phyloP scores from a whole-genome alignment of 2,329 filamentous ascomycete species.

The Stagonosporopsis vannaccii region DNA sequence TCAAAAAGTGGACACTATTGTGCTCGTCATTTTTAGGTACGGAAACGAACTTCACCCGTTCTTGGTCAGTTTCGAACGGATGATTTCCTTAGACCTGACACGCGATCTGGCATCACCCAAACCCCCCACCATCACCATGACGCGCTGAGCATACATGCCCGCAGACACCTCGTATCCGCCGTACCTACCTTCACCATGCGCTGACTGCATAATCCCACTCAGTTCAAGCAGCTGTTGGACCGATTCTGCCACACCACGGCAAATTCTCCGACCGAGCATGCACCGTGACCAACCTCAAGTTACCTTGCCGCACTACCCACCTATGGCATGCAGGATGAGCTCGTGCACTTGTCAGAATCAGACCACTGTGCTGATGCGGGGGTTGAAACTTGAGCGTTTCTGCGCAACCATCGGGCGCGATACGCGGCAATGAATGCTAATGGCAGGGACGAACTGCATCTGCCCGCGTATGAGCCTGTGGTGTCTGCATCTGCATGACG shows the following conservation, averaged over 20 bases:
- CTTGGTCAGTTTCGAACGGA: neutral
- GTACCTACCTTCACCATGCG: neutral
- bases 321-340: neutral
- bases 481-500: neutral
- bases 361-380: neutral
- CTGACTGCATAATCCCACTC: neutral
- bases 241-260: neutral
- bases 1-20: too few species aligned
- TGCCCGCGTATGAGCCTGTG: neutral
- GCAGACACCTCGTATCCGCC: neutral
- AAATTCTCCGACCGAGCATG: neutral
- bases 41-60: neutral
- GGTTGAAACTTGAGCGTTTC: neutral
- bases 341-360: neutral
- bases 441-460: neutral
- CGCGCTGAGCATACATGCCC: neutral
- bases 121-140: neutral
- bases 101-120: too few species aligned
- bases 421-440: neutral
- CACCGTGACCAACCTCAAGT: neutral
- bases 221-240: neutral
- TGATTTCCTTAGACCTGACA: neutral
- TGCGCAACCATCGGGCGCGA: neutral
- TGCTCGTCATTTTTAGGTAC: neutral
- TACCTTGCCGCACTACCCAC: neutral